A percentile compares a stretch with the other conserved stretches of the same genome.
phyloP scores from a whole-genome alignment of 441 rosid species.

The Eruca vesicaria region DNA sequence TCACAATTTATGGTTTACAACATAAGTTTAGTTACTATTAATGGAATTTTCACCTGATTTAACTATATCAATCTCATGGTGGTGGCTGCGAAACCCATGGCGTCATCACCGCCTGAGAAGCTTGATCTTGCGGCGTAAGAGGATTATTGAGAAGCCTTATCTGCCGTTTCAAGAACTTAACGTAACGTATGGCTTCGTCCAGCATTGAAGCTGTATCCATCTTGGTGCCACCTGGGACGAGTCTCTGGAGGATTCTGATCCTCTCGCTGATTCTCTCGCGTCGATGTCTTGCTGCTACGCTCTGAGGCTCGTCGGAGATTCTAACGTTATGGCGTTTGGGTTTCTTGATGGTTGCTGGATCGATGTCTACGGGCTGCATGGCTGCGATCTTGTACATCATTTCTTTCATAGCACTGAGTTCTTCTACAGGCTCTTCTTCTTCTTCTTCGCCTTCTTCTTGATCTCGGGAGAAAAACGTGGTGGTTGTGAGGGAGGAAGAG shows the following conservation, averaged over 20 bases:
- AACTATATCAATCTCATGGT: conserved; percentile 19
- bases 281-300: conserved; percentile 81
- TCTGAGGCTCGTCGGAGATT: conserved; percentile 85
- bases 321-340: conserved; percentile 78
- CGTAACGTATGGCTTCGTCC: conserved; percentile 82
- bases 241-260: conserved; percentile 74
- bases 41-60: conserved; percentile 43
- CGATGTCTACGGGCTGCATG: conserved; percentile 88
- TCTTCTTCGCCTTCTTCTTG: conserved; percentile 42
- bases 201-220: conserved; percentile 92
- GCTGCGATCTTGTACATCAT: conserved; percentile 85
- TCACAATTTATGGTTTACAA: background rate
- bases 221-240: conserved; percentile 85
- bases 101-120: conserved; percentile 16
- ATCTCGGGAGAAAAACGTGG: conserved; percentile 12
- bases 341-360: conserved; percentile 65
- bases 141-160: conserved; percentile 54
- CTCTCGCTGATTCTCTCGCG: conserved; percentile 81
- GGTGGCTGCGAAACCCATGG: conserved; percentile 24
- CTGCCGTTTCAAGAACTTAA: conserved; percentile 84
- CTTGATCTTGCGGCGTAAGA: conserved; percentile 23
- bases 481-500: conserved; percentile 30
- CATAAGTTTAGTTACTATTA: conserved; percentile 36
- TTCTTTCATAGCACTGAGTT: conserved; percentile 80
- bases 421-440: conserved; percentile 58